Conservation (phyloP, 305 asterid species). For the Plantago lanceolata region DNA sequence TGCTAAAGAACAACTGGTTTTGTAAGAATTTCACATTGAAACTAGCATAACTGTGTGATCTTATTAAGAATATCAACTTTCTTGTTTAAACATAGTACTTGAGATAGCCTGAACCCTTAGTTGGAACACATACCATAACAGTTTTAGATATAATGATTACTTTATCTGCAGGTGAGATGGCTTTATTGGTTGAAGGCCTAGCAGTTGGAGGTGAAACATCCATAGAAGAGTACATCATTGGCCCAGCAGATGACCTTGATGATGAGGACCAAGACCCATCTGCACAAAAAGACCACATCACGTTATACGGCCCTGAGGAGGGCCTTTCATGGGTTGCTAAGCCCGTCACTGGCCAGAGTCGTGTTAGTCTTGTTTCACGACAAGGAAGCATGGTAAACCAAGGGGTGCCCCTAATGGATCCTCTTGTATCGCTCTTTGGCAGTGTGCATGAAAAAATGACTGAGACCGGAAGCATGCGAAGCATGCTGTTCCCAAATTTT, state of each 20-base stretch:
- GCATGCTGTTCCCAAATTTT: constrained; percentile 90
- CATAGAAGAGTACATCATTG: constrained; percentile 78
- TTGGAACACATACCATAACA: background rate
- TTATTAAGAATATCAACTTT: background rate
- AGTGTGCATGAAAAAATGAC: constrained; percentile 84
- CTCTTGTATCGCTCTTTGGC: constrained; percentile 84
- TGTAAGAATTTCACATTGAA: too few relatives aligned
- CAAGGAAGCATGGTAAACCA: constrained; percentile 65
- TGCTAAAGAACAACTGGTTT: too few relatives aligned
- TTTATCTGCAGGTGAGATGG: constrained; percentile 71
- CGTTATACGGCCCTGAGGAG: constrained; percentile 76
- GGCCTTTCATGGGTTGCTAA: constrained; percentile 89
- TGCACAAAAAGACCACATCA: constrained; percentile 51
- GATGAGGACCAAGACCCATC: constrained; percentile 49
- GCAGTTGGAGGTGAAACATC: constrained; percentile 75
- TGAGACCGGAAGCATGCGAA: constrained; percentile 68
- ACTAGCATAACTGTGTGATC: background rate
- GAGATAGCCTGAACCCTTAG: background rate
- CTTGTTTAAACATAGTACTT: too few relatives aligned
- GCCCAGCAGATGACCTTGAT: constrained; percentile 58
- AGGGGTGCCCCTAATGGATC: constrained; percentile 5
- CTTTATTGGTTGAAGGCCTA: constrained; percentile 85
- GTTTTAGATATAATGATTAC: background rate
- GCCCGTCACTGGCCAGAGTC: constrained; percentile 72
- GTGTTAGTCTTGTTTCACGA: constrained; percentile 60